Base-by-base conservation (phyloP, 495 filamentous ascomycete genomes). In the Aspergillus homomorphus region DNA sequence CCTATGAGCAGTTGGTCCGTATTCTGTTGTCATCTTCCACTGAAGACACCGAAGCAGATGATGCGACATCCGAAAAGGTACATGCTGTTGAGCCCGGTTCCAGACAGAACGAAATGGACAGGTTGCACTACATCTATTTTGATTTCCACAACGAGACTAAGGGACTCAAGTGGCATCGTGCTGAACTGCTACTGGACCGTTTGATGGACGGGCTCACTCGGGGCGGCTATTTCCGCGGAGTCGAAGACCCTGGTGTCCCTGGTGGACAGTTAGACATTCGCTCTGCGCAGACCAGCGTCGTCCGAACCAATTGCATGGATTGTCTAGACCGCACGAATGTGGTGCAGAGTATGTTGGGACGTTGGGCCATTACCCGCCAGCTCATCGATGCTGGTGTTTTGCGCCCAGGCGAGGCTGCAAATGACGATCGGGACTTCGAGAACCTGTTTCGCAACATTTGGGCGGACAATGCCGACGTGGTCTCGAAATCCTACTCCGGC, bases 241-340 rank as follows among this genome's bases (percentile, higher is more conserved):
- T 91, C 30, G 90, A 95, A 69, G 87, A 85, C 79, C 91, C 91
- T 0, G 89, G 83, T 67, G 83, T 81, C 60, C 64, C 80, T 56
- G 78, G 83, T 56, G 87, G 88, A 18, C 83, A 84, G 38, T 72
- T 96, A 8, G 92, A 96, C 62, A 82, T 89, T 41, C 87, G 92
- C 26, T 86, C 84, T 49, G 78, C 78, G 50, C 94, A 98, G 76
- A 87, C 82, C 4, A 88, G 87, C 60, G 92, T 97, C 10, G 91
- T 98, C 22, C 86, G 94, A 45, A 97, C 94, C 20, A 98, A 98
- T 67, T 98, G 94, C 73, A 98, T 98, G 94, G 94, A 98, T 75
- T 98, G 95, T 64, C 82, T 98, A 12, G 94, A 98, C 73, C 90
- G 94, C 53, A 98, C 94, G 51, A 98, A 98, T 69, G 91, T 98